These are phyloP conservation scores for Erigeron canadensis DNA, from an alignment of 129 eudicot species.

Conservation along the genomic window DNA sequence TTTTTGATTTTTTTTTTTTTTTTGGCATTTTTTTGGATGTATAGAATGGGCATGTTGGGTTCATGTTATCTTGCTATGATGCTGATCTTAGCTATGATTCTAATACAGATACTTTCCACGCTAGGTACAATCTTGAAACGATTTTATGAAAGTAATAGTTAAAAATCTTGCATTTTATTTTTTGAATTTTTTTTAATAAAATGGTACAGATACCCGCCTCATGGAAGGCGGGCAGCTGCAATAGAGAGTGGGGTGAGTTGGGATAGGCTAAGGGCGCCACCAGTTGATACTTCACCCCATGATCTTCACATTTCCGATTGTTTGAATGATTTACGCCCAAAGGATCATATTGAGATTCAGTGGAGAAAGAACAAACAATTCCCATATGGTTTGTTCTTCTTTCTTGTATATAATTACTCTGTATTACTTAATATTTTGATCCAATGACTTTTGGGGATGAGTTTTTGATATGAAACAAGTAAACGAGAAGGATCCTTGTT, in stretches of 20 bases:
- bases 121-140: constrained; percentile 49
- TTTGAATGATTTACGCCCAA: constrained; percentile 60
- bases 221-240: constrained; percentile 80
- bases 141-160: not conserved
- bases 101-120: constrained; percentile 71
- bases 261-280: constrained; percentile 79
- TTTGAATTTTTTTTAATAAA: constrained; percentile 10
- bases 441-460: constrained; percentile 1
- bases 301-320: constrained; percentile 78
- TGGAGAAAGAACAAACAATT: constrained; percentile 95
- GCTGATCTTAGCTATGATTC: constrained; percentile 87
- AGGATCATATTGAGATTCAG: constrained; percentile 86
- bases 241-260: constrained; percentile 68
- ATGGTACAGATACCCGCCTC: constrained; percentile 81
- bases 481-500: too few relatives aligned
- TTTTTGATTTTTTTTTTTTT: constrained; percentile 5
- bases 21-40: constrained; percentile 4
- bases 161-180: not conserved
- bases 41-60: constrained; percentile 97
- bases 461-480: not conserved
- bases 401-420: not conserved
- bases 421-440: not conserved
- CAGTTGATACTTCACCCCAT: constrained; percentile 62
- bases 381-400: constrained; percentile 68
- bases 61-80: constrained; percentile 88